These are phyloP conservation scores for Brassica balearica DNA, from an alignment of 441 rosid genomes.

Conservation along the genomic window DNA sequence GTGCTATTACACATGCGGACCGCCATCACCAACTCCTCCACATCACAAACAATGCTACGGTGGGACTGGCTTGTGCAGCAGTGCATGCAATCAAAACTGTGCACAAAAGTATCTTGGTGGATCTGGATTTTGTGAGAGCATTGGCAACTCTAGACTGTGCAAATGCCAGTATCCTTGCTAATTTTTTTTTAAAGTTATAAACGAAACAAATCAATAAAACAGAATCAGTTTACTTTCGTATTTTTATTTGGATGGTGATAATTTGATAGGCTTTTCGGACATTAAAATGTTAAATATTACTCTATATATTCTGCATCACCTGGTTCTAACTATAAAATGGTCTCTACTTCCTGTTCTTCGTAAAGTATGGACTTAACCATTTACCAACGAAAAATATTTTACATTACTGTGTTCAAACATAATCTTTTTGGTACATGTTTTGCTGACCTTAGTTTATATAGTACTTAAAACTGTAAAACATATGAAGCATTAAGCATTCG, in stretches of 20 bases:
- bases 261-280: not conserved
- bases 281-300: not conserved
- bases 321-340: not conserved
- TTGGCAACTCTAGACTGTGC: conserved; percentile 14
- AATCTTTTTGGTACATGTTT: not conserved
- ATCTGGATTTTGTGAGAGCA: conserved; percentile 27
- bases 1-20: conserved; percentile 8
- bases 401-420: not conserved
- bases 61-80: conserved; percentile 14
- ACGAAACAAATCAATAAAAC: not conserved
- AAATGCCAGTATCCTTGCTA: conserved; percentile 37
- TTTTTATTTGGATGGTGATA: not conserved
- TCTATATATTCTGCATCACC: not conserved
- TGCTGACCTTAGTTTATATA: not conserved
- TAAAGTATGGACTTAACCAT: not conserved
- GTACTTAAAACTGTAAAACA: not conserved
- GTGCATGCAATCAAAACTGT: conserved; percentile 25
- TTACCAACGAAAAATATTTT: not conserved
- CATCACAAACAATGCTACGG: conserved; percentile 16
- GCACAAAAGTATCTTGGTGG: conserved; percentile 21
- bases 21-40: not conserved
- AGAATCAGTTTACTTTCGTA: not conserved
- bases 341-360: not conserved
- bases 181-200: not conserved
- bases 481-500: not conserved